Evolutionary conservation across 2,329 filamentous ascomycete species (phyloP).

Genomic region (Apiospora aurea): DNA sequence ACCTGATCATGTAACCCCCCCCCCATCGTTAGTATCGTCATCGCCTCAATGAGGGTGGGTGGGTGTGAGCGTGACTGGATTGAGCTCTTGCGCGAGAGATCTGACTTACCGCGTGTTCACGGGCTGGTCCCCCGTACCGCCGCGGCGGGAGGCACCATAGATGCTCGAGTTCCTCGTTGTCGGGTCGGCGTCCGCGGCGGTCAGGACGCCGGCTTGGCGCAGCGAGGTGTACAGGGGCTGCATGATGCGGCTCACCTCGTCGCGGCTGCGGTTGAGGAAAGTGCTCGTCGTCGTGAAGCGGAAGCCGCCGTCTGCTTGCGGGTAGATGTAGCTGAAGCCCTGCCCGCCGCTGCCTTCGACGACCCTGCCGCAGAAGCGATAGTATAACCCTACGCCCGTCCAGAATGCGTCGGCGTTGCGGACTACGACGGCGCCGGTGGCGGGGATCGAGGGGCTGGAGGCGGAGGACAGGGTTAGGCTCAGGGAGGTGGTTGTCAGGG

Average conservation of each 20-base stretch:
- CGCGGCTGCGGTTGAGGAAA: slow-evolving; percentile 39
- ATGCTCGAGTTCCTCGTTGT: slow-evolving; percentile 32
- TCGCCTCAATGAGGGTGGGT: too few relatives aligned
- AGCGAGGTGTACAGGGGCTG: slow-evolving; percentile 44
- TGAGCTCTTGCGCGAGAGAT: not conserved
- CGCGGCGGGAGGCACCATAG: slow-evolving; percentile 39
- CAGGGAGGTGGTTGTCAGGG: slow-evolving; percentile 34
- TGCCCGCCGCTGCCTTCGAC: slow-evolving; percentile 42
- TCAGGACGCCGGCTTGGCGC: slow-evolving; percentile 38
- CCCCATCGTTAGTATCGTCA: not conserved
- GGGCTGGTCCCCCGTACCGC: slow-evolving; percentile 38
- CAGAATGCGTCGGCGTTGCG: slow-evolving; percentile 37
- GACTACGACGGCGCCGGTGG: not conserved
- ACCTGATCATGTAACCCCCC: not conserved
- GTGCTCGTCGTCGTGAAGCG: slow-evolving; percentile 44
- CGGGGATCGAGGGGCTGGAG: not conserved
- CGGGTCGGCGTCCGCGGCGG: slow-evolving; percentile 35
- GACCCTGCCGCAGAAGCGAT: slow-evolving; percentile 43
- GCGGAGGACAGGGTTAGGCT: not conserved
- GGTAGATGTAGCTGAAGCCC: slow-evolving; percentile 45
- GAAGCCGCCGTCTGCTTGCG: slow-evolving; percentile 38
- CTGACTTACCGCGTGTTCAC: slow-evolving; percentile 39
- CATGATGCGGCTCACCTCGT: slow-evolving; percentile 39
- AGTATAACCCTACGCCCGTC: slow-evolving; percentile 43
- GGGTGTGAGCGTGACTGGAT: too few relatives aligned